Percentiles rank a stretch among this genome's conserved stretches.
Conservation (phyloP, 192 early-diverging fungal genomes). For the Rhizophagus prolifer region DNA sequence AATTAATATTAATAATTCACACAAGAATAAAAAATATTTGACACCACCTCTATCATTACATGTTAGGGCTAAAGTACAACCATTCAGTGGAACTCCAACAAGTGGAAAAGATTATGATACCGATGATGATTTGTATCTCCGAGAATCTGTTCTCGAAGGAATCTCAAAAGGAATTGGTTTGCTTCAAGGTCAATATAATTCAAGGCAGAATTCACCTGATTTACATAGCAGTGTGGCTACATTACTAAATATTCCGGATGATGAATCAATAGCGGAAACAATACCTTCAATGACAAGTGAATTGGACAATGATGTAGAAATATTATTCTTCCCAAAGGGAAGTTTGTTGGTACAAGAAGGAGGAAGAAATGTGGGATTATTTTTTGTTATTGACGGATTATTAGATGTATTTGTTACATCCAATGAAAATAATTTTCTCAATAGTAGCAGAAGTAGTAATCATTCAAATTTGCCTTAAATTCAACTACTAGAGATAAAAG, state of each 20-base stretch:
- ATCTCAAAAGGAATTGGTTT: conserved; percentile 63
- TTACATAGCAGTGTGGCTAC: conserved; percentile 20
- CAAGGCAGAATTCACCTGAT: conserved; percentile 14
- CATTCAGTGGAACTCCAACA: conserved; percentile 39
- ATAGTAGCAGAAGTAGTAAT: conserved; percentile 29
- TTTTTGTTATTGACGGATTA: conserved; percentile 89
- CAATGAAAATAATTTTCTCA: conserved; percentile 30
- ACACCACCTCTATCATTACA: not conserved
- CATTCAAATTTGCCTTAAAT: conserved; percentile 31
- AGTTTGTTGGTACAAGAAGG: conserved; percentile 79
- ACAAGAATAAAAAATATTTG: conserved; percentile 33
- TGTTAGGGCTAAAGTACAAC: conserved; percentile 33
- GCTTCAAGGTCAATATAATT: conserved; percentile 28
- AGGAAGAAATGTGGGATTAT: conserved; percentile 80
- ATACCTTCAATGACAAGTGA: conserved; percentile 35
- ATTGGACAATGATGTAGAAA: conserved; percentile 65
- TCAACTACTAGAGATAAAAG: conserved; percentile 25
- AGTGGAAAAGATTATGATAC: conserved; percentile 44
- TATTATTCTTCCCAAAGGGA: conserved; percentile 74
- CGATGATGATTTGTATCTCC: conserved; percentile 58
- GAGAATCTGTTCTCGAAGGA: conserved; percentile 61
- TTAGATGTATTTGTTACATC: conserved; percentile 68
- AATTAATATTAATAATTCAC: not conserved
- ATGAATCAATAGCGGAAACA: conserved; percentile 28
- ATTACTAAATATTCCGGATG: conserved; percentile 17